A percentile compares a stretch with the other conserved stretches of the same genome.
These are phyloP conservation scores for Dinochytrium kinnereticum DNA, from an alignment of 371 early-diverging fungal genomes.

Conservation along the genomic window DNA sequence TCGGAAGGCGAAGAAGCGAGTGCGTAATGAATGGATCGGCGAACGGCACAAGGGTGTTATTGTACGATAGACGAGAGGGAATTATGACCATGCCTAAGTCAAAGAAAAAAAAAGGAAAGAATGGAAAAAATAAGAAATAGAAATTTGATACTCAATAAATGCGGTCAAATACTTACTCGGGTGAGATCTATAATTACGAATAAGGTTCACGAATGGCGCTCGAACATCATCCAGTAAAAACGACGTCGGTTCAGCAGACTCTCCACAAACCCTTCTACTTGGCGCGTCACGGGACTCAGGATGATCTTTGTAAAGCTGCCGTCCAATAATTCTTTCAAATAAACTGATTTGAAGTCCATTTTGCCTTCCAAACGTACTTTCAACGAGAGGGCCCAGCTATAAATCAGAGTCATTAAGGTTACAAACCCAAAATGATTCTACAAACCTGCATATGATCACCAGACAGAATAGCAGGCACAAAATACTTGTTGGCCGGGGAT, in stretches of 20 bases:
- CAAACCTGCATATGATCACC: conserved; percentile 50
- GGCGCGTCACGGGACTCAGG: conserved; percentile 29
- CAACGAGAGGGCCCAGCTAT: conserved; percentile 39
- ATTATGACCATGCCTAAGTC: conserved; percentile 54
- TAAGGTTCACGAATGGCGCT: conserved; percentile 36
- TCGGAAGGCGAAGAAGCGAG: conserved; percentile 38
- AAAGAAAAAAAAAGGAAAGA: no score
- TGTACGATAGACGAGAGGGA: conserved; percentile 53
- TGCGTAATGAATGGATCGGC: conserved; percentile 38
- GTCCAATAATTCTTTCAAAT: conserved; percentile 38
- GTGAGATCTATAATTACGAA: conserved; percentile 44
- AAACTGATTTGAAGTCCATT: conserved; percentile 20
- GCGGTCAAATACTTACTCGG: conserved; percentile 25
- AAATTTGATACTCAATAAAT: no score
- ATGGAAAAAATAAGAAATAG: neutral
- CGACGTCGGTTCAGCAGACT: neutral
- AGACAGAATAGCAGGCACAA: conserved; percentile 41
- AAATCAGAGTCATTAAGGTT: no score
- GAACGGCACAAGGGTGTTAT: conserved; percentile 45
- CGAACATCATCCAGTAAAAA: conserved; percentile 20
- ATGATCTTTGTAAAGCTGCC: conserved; percentile 39
- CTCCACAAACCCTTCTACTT: neutral
- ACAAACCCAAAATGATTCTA: no score
- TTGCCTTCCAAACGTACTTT: conserved; percentile 19
- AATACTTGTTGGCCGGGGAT: neutral